Base-by-base conservation (phyloP, 352 stramenopile genomes). In the Globisporangium nunn region DNA sequence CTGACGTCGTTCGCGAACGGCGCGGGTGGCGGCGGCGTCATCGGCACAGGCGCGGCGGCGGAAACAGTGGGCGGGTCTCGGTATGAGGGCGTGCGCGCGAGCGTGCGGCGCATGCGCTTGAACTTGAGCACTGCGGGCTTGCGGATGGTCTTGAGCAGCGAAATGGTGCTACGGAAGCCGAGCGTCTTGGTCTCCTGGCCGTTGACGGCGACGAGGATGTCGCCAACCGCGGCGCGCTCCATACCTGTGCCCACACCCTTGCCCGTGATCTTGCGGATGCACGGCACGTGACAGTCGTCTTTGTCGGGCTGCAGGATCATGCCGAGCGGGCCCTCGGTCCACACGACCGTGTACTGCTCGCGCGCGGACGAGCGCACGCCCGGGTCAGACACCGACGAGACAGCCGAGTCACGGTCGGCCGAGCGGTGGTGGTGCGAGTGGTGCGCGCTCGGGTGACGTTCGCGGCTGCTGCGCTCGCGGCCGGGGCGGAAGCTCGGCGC, bases 71-170 rank as follows among this genome's bases (percentile, higher is more conserved):
- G 62, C 8, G 66, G 51, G 8, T 83, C 78, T 17, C 72, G 63
- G 6, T 68, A 78, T 11, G 71, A 86, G 1, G 50, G 71, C 31
- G 71, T 86, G n/a, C 75, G 67, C 35, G 84, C 88, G 17, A 91
- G 64, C 17, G 81, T 79, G 15, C 84, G 76, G 7, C 80, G 72
- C 84, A 94, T 94, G 35, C 81, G 74, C 62, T 95, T 95, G 52
- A 95, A 95, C 65, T 93, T 93, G 60, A 94, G 78, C 63, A 94
- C 80, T 4, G 82, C 82, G 8, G 85, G 85, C 55, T 94, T 94
- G 31, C 81, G 76, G 46, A 94, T 90, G 3, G 77, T 88, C 67
- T 94, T 94, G 17, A 94, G 68, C 59, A 92, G 64, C 35, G 82
- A 89, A 52, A 94, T 94, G 11, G 84, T 92, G 59, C 76, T 86